Evolutionary conservation across 129 eudicot genomes (phyloP), one percentile per base, ranked within the genome.

Genomic region (Flaveria robusta): DNA sequence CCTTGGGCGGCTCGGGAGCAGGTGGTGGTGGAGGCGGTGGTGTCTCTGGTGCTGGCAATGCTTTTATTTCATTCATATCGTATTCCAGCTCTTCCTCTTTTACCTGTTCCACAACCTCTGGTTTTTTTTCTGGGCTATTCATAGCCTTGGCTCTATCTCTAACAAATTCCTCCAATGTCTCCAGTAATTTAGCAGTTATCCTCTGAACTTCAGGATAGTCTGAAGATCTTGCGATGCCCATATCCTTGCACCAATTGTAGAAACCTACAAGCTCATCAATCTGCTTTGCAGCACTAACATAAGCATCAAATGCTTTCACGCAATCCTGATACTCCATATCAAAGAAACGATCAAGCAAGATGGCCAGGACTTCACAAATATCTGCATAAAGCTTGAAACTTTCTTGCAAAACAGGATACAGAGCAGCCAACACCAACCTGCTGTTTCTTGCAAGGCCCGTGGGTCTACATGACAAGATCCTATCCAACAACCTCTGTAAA

Each of bases 321-420:
- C 97, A 92, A 83, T 92, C 96, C 11, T 85, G 76, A 69, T 89
- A 82, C 77, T 92, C 96, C 96, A 92, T 92, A 45, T 92, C 96
- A 65, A 79, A 79, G 42, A 79, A 65, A n/a, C 68, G 74, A 43
- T 79, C 83, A 26, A 79, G 83, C 58, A 79, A 79, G 10, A 72
- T 52, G 16, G 83, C 83, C 22, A 79, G 64, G 65, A 72, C 79
- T 64, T 79, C 83, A 51, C 83, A 79, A 65, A 79, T 79, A 52
- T 79, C 83, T 24, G 91, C 91, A 52, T 79, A 79, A 23, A 79
- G 77, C 58, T 79, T 63, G 37, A 79, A 72, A 7, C 83, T 79
- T 72, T 72, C 78, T 73, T 79, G 78, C 11, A 71, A 45, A 72
- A 79, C 74, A 7, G 87, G 86, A 76, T 92, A 87, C 77, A 92